Conservation (phyloP, 2,329 filamentous ascomycete species). For the Cladosporium sp. region DNA sequence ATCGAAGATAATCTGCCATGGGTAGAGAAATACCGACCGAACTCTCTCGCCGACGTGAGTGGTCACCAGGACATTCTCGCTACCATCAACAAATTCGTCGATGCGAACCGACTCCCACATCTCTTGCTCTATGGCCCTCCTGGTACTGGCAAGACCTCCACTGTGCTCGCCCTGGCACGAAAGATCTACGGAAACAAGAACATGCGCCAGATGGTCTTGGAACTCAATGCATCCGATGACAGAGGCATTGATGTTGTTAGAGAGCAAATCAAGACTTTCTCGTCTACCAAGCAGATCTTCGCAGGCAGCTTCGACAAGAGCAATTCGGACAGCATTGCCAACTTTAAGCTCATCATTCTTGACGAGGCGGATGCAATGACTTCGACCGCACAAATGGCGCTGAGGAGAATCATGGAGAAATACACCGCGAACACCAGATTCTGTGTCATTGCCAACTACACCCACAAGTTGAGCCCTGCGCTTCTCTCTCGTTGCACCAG, state of each 20-base stretch:
- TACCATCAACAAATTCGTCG: constrained; percentile 97
- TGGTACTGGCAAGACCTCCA: constrained; percentile 96
- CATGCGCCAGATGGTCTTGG: constrained; percentile 97
- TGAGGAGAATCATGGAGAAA: constrained; percentile 97
- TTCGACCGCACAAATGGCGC: constrained; percentile 95
- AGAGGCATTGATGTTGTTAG: constrained; percentile 96
- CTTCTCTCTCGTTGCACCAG: constrained; percentile 90
- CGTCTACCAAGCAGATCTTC: constrained; percentile 97
- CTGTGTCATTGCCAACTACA: constrained; percentile 98
- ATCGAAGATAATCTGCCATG: constrained; percentile 93
- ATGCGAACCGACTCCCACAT: constrained; percentile 90
- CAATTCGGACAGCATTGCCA: constrained; percentile 57
- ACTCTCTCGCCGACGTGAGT: constrained; percentile 86
- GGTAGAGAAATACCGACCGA: constrained; percentile 97
- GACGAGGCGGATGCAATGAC: constrained; percentile 99
- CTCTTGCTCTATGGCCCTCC: constrained; percentile 95
- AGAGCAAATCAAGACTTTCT: constrained; percentile 99
- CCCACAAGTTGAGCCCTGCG: constrained; percentile 93
- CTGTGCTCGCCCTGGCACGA: constrained; percentile 86
- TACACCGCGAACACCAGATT: constrained; percentile 98
- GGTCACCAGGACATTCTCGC: constrained; percentile 96
- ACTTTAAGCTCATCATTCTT: constrained; percentile 93
- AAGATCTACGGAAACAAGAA: constrained; percentile 91
- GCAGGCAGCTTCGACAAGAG: constrained; percentile 45
- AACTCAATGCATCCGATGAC: constrained; percentile 96